phyloP scores from a whole-genome alignment of 495 filamentous ascomycete species.

The Penicillium herquei region DNA sequence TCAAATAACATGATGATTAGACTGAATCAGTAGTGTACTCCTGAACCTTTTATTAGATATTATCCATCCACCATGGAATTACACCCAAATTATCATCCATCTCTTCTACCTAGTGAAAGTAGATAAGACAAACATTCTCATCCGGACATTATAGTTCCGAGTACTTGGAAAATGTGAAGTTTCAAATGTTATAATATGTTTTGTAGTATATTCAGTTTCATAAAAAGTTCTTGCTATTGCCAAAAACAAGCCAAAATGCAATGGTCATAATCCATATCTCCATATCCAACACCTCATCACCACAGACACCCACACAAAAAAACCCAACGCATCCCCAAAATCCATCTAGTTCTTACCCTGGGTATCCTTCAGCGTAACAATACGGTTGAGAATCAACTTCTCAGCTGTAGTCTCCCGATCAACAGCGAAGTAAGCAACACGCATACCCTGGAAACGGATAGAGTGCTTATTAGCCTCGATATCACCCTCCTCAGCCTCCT shows the following conservation, averaged over 20 bases:
- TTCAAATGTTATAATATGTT: neutral
- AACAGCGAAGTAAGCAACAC: constrained; percentile 81
- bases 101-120: too few species aligned
- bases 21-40: neutral
- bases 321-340: neutral
- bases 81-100: neutral
- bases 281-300: constrained; percentile 2
- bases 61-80: neutral
- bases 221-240: neutral
- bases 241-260: constrained; percentile 15
- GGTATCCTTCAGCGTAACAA: constrained; percentile 84
- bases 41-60: neutral
- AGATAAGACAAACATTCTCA: too few species aligned
- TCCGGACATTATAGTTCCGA: too few species aligned
- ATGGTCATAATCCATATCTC: constrained; percentile 18
- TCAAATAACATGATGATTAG: constrained; percentile 19
- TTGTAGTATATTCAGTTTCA: neutral
- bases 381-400: constrained; percentile 82
- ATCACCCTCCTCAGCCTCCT: constrained; percentile 39
- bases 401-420: constrained; percentile 78
- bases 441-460: constrained; percentile 89
- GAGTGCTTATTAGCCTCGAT: constrained; percentile 60
- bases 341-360: constrained; percentile 25
- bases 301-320: constrained; percentile 1
- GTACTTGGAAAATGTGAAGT: too few species aligned